Evolutionary conservation across 192 early-diverging fungal genomes (phyloP), one percentile per base, ranked within the genome.

Genomic region (Endogone sp.): DNA sequence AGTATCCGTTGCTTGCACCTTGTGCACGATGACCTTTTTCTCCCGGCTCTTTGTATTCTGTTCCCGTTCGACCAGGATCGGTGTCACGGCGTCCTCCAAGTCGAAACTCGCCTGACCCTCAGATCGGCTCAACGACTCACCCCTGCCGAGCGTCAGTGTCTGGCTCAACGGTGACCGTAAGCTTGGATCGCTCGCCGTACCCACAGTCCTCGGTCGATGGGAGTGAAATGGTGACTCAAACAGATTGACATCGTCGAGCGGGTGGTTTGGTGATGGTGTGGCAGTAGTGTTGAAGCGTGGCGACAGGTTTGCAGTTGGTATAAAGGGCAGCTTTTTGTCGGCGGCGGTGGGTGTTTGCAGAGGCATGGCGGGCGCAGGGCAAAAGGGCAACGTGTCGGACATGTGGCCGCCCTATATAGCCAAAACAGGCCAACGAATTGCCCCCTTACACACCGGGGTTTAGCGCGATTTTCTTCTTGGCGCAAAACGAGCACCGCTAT

Each of bases 1-100:
- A 4, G 83, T 84, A 70, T 84, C 83, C 11, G 69, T 63, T 24
- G 62, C 20, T 27, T 68, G 44, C 4, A 84, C 70, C 11, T 65
- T 67, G 64, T 84, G 83, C 8, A 84, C 76, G 27, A 82, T 80
- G 59, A 60, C 59, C 37, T 16, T 49, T 16, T 49, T 49, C 16
- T 49, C 37, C 6, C 37, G 9, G 16, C 37, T 49, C 37, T 49
- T 49, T 6, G 37, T 16, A 49, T 49, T 49, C 37, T 16, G 16
- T 11, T 16, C 37, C 37, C 37, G 37, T 16, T 49, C 37, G 16
- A 16, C 37, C 37, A 11, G 37, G n/a, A n/a, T n/a, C n/a, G n/a
- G n/a, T n/a, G 37, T 49, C 37, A 49, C 16, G 9, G 37, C 16
- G 37, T 16, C 9, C 37, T 49, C 37, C 37, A 49, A 6, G 37